Conservation (phyloP, 345 rosid genomes). For the Corymbia maculata region DNA sequence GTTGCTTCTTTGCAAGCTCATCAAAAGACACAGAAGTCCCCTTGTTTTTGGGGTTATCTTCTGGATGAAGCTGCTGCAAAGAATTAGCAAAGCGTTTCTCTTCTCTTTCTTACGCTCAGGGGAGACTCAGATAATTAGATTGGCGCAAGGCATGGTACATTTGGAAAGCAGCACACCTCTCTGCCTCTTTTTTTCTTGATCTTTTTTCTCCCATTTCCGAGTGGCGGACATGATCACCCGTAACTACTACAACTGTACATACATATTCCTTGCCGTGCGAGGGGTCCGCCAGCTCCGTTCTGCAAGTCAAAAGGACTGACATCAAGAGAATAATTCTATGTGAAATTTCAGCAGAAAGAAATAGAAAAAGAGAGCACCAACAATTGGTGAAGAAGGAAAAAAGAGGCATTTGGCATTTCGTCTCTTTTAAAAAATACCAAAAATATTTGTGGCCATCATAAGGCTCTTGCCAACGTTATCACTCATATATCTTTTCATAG, state of each 20-base stretch:
- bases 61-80: neutral
- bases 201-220: conserved; percentile 39
- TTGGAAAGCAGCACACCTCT: conserved; percentile 45
- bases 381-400: neutral
- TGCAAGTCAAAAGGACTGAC: conserved; percentile 2
- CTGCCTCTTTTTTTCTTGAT: conserved; percentile 39
- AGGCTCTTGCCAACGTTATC: neutral
- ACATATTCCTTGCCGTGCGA: conserved; percentile 30
- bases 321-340: neutral
- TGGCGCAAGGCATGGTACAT: conserved; percentile 39
- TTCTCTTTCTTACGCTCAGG: neutral
- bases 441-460: neutral
- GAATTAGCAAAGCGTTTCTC: neutral
- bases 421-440: neutral
- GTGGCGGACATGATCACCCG: conserved; percentile 13
- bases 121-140: conserved; percentile 7
- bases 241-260: conserved; percentile 38
- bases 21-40: too few relatives aligned
- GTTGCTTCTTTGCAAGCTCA: neutral
- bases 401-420: neutral
- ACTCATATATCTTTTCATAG: neutral
- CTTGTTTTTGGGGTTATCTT: too few relatives aligned
- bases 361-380: neutral
- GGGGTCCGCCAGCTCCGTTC: conserved; percentile 38
- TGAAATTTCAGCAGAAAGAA: neutral